phyloP scores from a whole-genome alignment of 2,329 filamentous ascomycete genomes.

The Fusarium cicatricum region DNA sequence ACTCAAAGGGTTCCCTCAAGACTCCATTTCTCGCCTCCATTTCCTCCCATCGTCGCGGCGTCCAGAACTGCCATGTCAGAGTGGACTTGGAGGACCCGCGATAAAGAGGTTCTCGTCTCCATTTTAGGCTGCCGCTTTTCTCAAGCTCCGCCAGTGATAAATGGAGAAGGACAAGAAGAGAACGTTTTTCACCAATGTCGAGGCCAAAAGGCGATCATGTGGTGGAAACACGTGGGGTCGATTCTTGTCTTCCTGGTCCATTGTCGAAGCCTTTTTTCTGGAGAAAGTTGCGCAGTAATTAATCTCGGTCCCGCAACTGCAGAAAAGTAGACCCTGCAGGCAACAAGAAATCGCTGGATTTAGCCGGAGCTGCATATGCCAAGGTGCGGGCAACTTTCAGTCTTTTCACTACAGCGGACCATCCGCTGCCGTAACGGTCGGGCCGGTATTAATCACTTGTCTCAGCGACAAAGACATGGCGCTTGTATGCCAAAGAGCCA shows the following conservation, averaged over 20 bases:
- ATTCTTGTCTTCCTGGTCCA: conserved; percentile 1
- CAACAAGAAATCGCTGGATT: not conserved
- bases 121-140: conserved; percentile 23
- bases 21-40: conserved; percentile 20
- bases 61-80: conserved; percentile 21
- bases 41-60: conserved; percentile 7
- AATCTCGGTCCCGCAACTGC: not conserved
- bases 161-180: conserved; percentile 4
- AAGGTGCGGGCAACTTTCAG: no score
- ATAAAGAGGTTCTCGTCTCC: conserved; percentile 1
- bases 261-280: not conserved
- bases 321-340: not conserved
- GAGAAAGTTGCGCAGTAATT: not conserved
- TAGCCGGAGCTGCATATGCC: conserved; percentile 21
- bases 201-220: conserved; percentile 23
- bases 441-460: no score
- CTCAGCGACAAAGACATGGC: no score
- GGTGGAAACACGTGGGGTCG: conserved; percentile 27
- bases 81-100: not conserved
- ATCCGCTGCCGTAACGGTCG: no score
- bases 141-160: not conserved
- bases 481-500: no score
- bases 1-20: conserved; percentile 18
- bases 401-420: no score
- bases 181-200: conserved; percentile 21